Conservation (phyloP, 2,329 filamentous ascomycete species). For the Colletotrichum trifolii region DNA sequence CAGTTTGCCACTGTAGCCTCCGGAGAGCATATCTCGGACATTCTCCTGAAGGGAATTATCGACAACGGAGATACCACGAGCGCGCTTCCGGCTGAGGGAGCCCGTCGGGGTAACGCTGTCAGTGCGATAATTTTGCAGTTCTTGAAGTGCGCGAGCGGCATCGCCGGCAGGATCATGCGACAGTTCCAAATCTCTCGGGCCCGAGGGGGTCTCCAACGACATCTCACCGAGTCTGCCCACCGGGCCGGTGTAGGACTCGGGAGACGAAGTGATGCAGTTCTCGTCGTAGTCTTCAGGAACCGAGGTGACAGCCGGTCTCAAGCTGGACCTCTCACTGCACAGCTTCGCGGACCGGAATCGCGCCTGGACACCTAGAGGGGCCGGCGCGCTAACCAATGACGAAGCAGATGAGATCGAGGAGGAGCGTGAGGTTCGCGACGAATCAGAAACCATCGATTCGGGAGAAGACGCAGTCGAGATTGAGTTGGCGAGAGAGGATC, state of each 20-base stretch:
- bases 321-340: constrained; percentile 65
- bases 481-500: constrained; percentile 72
- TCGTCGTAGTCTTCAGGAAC: constrained; percentile 68
- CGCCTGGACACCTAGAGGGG: constrained; percentile 69
- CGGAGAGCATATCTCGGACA: constrained; percentile 70
- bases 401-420: constrained; percentile 74
- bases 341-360: constrained; percentile 71
- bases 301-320: constrained; percentile 64
- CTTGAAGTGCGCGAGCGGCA: constrained; percentile 68
- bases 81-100: constrained; percentile 62
- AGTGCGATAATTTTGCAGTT: constrained; percentile 66
- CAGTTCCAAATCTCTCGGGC: constrained; percentile 55
- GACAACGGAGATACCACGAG: constrained; percentile 63
- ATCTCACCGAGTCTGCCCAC: constrained; percentile 63
- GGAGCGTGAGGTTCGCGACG: constrained; percentile 70
- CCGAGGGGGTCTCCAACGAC: constrained; percentile 60
- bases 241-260: constrained; percentile 66
- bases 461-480: constrained; percentile 73
- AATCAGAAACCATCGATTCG: constrained; percentile 75
- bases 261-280: constrained; percentile 63
- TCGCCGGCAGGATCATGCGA: constrained; percentile 58
- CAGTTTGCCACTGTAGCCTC: constrained; percentile 44
- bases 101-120: constrained; percentile 52
- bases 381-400: constrained; percentile 69
- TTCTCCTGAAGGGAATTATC: constrained; percentile 74